Evolutionary conservation across 257 asterid genomes (phyloP).

Genomic region (Solanum stenotomum): DNA sequence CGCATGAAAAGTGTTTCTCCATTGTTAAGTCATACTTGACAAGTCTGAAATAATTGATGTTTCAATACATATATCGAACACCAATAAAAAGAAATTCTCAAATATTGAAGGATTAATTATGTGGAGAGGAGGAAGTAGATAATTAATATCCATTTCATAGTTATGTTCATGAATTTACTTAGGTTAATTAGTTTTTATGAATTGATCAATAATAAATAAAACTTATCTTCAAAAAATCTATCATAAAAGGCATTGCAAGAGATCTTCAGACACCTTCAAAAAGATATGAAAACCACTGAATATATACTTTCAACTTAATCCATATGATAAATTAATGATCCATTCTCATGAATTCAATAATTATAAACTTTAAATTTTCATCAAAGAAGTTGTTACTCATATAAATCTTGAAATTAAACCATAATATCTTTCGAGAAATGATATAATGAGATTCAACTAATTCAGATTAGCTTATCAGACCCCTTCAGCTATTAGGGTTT

Average conservation of each 20-base stretch:
- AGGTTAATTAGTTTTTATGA: background rate
- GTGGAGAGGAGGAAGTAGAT: background rate
- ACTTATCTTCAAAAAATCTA: background rate
- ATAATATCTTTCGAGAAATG: background rate
- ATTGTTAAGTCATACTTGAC: background rate
- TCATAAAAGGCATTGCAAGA: background rate
- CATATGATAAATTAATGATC: background rate
- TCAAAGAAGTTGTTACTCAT: background rate
- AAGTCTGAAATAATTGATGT: background rate
- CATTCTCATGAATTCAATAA: background rate
- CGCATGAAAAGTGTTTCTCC: background rate
- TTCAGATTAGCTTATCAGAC: background rate
- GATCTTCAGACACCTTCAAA: too few species aligned
- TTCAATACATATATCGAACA: background rate
- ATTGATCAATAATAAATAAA: background rate
- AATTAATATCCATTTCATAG: background rate
- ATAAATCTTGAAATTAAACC: background rate
- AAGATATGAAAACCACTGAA: background rate
- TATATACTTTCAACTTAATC: background rate
- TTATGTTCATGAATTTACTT: background rate
- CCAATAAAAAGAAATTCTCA: background rate
- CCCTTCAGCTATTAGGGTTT: background rate
- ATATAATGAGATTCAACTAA: background rate
- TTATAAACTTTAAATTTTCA: background rate
- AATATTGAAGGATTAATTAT: background rate